Evolutionary conservation across 768 basidiomycete genomes (phyloP).

Genomic region (Galerina sulciceps): DNA sequence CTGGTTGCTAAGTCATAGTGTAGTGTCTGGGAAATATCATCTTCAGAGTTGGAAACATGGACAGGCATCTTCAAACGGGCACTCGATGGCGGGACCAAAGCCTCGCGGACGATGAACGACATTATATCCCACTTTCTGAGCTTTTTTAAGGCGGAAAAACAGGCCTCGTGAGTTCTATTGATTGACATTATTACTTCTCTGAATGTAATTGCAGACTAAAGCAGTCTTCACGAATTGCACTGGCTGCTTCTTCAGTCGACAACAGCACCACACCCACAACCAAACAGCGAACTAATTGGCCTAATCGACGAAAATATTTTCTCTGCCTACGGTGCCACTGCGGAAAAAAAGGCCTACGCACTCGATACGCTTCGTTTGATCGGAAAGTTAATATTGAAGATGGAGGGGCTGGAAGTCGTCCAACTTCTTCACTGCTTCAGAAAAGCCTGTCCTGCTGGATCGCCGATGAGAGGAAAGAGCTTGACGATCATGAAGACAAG

Average conservation of each 20-base stretch:
- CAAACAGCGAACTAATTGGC: constrained; percentile 8
- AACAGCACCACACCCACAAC: not conserved
- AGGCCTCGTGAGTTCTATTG: constrained; percentile 12
- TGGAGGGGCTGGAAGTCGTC: constrained; percentile 31
- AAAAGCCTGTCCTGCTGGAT: constrained; percentile 56
- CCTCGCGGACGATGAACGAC: constrained; percentile 10
- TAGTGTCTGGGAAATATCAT: constrained; percentile 51
- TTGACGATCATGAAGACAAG: constrained; percentile 50
- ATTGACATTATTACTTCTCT: not conserved
- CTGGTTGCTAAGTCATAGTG: not conserved
- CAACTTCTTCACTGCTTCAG: constrained; percentile 39
- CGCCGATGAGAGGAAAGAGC: constrained; percentile 42
- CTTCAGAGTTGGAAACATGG: constrained; percentile 48
- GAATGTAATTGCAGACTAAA: constrained; percentile 13
- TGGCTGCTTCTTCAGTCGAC: constrained; percentile 13
- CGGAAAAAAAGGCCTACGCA: constrained; percentile 24
- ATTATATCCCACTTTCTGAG: constrained; percentile 35
- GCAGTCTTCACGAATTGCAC: constrained; percentile 9
- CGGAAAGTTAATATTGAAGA: constrained; percentile 34
- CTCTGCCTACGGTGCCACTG: constrained; percentile 16
- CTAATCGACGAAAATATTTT: constrained; percentile 12
- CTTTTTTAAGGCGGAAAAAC: constrained; percentile 24
- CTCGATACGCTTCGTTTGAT: constrained; percentile 41
- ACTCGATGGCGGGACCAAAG: constrained; percentile 25
- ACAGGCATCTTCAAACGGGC: constrained; percentile 35